Evolutionary conservation across 768 basidiomycete genomes (phyloP).

Genomic region (Podaxis pistillaris): DNA sequence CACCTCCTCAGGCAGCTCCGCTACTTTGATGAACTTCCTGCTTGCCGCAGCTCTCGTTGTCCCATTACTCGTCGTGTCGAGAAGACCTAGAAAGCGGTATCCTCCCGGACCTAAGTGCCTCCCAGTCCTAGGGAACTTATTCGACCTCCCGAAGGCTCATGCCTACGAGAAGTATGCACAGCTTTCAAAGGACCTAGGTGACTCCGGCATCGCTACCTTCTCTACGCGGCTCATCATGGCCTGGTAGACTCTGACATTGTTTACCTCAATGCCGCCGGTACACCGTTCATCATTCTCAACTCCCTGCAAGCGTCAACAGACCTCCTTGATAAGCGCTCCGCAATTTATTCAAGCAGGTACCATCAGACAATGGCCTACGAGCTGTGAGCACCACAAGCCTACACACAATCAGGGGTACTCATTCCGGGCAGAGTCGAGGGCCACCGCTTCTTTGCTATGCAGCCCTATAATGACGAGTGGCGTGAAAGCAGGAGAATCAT

Average conservation of each 20-base stretch:
- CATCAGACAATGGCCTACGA: constrained; percentile 6
- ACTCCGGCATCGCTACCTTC: background rate
- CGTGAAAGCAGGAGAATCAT: constrained; percentile 7
- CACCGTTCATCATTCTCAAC: constrained; percentile 21
- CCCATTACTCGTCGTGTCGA: background rate
- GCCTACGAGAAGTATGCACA: background rate
- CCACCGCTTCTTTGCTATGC: background rate
- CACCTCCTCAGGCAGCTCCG: no score
- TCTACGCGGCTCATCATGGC: background rate
- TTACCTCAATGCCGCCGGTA: constrained; percentile 20
- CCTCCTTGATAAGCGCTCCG: constrained; percentile 22
- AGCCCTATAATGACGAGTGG: constrained; percentile 13
- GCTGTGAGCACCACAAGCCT: background rate
- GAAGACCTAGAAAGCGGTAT: background rate
- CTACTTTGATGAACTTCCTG: background rate
- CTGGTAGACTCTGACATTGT: background rate
- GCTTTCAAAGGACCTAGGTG: background rate
- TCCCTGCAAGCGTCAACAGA: constrained; percentile 20
- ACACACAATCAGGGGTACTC: background rate
- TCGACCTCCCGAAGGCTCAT: constrained; percentile 37
- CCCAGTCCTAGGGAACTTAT: constrained; percentile 43
- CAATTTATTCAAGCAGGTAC: constrained; percentile 17
- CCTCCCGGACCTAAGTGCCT: constrained; percentile 39
- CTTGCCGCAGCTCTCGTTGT: background rate
- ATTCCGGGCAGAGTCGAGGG: background rate